phyloP scores from a whole-genome alignment of 1,284 basidiomycete species.

The Melanopsichium pennsylvanicum region DNA sequence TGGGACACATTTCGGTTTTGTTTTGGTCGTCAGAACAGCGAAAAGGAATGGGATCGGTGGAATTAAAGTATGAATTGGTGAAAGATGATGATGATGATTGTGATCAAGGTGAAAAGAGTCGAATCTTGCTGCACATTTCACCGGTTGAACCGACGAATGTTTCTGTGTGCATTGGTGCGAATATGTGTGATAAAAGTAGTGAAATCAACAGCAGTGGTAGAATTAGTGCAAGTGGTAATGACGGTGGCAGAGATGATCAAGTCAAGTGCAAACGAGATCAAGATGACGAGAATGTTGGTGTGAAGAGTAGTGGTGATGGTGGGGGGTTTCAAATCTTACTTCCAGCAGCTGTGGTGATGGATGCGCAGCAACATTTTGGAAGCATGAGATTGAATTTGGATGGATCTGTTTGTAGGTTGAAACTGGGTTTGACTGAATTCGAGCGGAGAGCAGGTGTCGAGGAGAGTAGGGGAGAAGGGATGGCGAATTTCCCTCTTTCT shows the following conservation, averaged over 20 bases:
- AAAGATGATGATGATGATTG: too few relatives aligned
- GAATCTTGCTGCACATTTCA: slow-evolving; percentile 5
- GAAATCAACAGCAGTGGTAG: background rate
- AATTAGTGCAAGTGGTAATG: too few relatives aligned
- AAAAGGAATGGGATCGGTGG: too few relatives aligned
- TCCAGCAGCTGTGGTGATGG: too few relatives aligned
- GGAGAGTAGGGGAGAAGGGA: slow-evolving; percentile 6
- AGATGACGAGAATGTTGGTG: slow-evolving; percentile 8
- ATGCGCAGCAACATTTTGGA: too few relatives aligned
- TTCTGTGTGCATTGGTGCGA: background rate
- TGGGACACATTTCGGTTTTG: slow-evolving; percentile 33
- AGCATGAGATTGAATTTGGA: background rate
- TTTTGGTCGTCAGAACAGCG: slow-evolving; percentile 25
- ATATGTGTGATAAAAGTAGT: slow-evolving; percentile 5
- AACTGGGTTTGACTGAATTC: slow-evolving; percentile 11
- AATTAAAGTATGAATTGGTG: too few relatives aligned
- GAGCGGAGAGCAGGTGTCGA: slow-evolving; percentile 4
- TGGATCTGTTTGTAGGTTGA: slow-evolving; percentile 8
- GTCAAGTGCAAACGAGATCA: slow-evolving; percentile 8
- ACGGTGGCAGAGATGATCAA: slow-evolving; percentile 6
- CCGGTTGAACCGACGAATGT: slow-evolving; percentile 1
- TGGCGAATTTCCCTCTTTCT: slow-evolving; percentile 23
- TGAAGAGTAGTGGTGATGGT: too few relatives aligned
- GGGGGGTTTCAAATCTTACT: background rate
- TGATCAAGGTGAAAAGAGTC: background rate